Evolutionary conservation across 2,329 filamentous ascomycete species (phyloP).

Genomic region (Penicillium sp.): DNA sequence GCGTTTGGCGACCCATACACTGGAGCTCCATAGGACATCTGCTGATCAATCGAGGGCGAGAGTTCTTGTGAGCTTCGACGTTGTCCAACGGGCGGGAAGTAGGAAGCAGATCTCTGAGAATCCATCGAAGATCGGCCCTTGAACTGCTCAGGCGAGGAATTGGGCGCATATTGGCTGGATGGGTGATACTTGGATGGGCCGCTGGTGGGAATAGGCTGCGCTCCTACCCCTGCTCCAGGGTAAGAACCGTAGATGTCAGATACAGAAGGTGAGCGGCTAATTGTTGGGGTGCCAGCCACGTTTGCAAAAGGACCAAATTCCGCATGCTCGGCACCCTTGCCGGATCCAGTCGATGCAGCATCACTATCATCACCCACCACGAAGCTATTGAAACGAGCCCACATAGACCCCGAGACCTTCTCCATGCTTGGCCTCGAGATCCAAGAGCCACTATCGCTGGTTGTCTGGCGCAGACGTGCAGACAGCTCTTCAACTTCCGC

Average conservation of each 20-base stretch:
- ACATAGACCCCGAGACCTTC: constrained; percentile 87
- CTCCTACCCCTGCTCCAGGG: constrained; percentile 37
- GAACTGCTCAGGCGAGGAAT: constrained; percentile 53
- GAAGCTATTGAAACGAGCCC: constrained; percentile 94
- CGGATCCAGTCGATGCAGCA: constrained; percentile 57
- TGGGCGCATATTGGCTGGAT: constrained; percentile 47
- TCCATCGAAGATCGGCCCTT: constrained; percentile 52
- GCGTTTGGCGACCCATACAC: constrained; percentile 36
- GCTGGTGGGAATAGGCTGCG: constrained; percentile 34
- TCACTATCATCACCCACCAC: constrained; percentile 87
- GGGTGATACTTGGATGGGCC: constrained; percentile 47
- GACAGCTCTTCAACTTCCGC: constrained; percentile 77
- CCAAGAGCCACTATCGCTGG: constrained; percentile 80
- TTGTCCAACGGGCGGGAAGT: constrained; percentile 33
- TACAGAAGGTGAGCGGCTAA: constrained; percentile 71
- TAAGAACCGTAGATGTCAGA: constrained; percentile 73
- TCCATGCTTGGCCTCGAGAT: constrained; percentile 95
- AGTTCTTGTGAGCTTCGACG: constrained; percentile 42
- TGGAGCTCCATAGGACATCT: constrained; percentile 32
- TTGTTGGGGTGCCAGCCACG: constrained; percentile 70
- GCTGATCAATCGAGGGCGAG: constrained; percentile 35
- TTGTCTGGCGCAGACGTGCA: constrained; percentile 79
- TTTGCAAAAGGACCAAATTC: constrained; percentile 80
- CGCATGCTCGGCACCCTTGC: constrained; percentile 53
- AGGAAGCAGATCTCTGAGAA: constrained; percentile 45